Evolutionary conservation across 108 stramenopile genomes (phyloP), one percentile per base, ranked within the genome.

Genomic region (Skeletonema menzelii): DNA sequence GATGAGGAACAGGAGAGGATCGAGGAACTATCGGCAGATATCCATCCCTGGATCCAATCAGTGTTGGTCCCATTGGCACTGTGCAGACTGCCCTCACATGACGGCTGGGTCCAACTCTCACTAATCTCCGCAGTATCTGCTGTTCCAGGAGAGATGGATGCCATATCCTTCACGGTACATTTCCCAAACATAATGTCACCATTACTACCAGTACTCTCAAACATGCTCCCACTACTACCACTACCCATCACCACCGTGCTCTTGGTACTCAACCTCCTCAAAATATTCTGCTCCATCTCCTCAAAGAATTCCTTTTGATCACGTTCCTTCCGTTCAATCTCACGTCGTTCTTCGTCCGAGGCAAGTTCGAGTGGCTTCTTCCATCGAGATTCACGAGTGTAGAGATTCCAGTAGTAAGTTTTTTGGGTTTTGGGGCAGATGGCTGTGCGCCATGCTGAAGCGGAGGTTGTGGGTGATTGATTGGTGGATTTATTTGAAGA

Each of bases 321-420:
- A 17, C 73, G 67, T 65, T 96, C 93, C 68, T 93, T 93, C 35
- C 76, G 76, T 42, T 81, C 61, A 44, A 95, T 92, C 8, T 67
- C 82, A 27, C 65, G 27, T 10, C 78, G 73, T 76, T 96, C 96
- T 15, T 73, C 85, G 0, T 73, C 84, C 5, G 73, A 49, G 19
- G 88, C 91, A 59, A 96, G 56, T 66, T 91, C 91, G 46, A 90
- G 37, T 0, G 95, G 95, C 62, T 98, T 98, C 35, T 93, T 84
- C 97, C 97, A 99, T 67, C 93, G 90, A n/a, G 97, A 96, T 81
- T 97, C 91, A 20, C 96, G 68, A 15, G 97, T 97, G 22, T 73
- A 27, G 6, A 76, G 69, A 79, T 98, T 90, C 77, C 96, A 99
- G 75, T 95, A 99, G 89, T 97, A 99, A 1, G 91, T 88, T 61